These are phyloP conservation scores for Medicago truncatula DNA, from an alignment of 306 rosid species.

Conservation along the genomic window MtrunA17r5.0-ANR NC_053045.1:54620001-54620500, in stretches of 20 bases:
- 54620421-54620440: constrained; percentile 63
- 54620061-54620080: neutral
- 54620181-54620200: neutral
- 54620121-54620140: constrained; percentile 18
- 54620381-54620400: constrained; percentile 77
- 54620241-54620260: neutral
- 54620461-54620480: constrained; percentile 38
- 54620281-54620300: neutral
- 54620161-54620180: constrained; percentile 23
- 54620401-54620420: constrained; percentile 67
- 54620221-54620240: constrained; percentile 3
- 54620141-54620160: constrained; percentile 4
- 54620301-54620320: too few relatives aligned
- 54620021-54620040: constrained; percentile 10
- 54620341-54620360: constrained; percentile 24
- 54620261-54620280: constrained; percentile 6
- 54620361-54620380: constrained; percentile 59
- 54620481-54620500: constrained; percentile 35
- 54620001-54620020: constrained; percentile 1
- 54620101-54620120: neutral
- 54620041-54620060: neutral
- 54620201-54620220: neutral
- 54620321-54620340: constrained; percentile 29
- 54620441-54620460: constrained; percentile 70
- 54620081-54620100: constrained; percentile 19